Conservation (phyloP, 768 basidiomycete species). For the Myochromella boudieri region DNA sequence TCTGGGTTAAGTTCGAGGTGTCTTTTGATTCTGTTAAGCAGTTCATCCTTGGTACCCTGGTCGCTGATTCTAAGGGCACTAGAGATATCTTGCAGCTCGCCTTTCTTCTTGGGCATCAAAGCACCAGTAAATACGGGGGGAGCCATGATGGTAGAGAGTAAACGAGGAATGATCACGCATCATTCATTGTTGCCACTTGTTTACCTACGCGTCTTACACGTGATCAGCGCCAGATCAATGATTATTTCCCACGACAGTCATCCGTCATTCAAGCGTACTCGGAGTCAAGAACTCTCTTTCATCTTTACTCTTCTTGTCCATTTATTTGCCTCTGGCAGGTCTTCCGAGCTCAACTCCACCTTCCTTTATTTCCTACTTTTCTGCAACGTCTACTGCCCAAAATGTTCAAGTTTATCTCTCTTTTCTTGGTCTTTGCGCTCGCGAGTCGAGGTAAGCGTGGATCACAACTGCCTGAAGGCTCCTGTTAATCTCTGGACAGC, state of each 20-base stretch:
- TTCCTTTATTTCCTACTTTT: not conserved
- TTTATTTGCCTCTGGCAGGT: slow-evolving; percentile 27
- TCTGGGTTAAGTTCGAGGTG: slow-evolving; percentile 58
- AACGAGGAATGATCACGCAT: slow-evolving; percentile 29
- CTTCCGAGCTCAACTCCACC: slow-evolving; percentile 3
- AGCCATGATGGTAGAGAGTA: slow-evolving; percentile 38
- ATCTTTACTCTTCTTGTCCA: slow-evolving; percentile 9
- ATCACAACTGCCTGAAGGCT: slow-evolving; percentile 4
- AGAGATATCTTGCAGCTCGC: slow-evolving; percentile 64
- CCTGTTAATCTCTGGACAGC: not conserved
- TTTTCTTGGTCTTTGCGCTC: slow-evolving; percentile 42
- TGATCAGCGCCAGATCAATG: slow-evolving; percentile 20
- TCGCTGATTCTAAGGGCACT: slow-evolving; percentile 49
- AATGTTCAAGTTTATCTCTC: slow-evolving; percentile 29
- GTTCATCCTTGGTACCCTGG: slow-evolving; percentile 61
- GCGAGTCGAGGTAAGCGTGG: slow-evolving; percentile 68
- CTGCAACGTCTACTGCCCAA: not conserved
- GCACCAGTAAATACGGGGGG: slow-evolving; percentile 47
- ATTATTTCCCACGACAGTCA: not conserved
- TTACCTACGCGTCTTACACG: slow-evolving; percentile 32
- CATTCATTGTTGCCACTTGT: slow-evolving; percentile 13
- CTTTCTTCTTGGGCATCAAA: slow-evolving; percentile 66
- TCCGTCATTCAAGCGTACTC: not conserved
- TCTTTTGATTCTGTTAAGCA: slow-evolving; percentile 60
- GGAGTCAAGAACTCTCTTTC: slow-evolving; percentile 4